Evolutionary conservation across 2,329 filamentous ascomycete genomes (phyloP).

Genomic region (Colletotrichum sp.): DNA sequence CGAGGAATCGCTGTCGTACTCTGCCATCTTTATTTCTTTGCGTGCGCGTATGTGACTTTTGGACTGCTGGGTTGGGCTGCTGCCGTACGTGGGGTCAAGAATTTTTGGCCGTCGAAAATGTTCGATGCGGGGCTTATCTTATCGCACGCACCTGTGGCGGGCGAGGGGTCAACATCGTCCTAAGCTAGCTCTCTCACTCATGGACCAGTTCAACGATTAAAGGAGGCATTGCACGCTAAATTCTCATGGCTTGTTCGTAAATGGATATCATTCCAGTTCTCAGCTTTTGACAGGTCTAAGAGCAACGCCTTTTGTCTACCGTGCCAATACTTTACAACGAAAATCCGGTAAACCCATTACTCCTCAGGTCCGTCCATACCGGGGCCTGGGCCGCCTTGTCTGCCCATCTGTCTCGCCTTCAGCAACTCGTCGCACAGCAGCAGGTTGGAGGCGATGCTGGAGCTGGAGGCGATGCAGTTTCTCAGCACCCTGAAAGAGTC

Average conservation of each 20-base stretch:
- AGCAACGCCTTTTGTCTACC: conserved; percentile 40
- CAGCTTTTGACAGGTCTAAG: conserved; percentile 22
- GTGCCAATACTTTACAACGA: conserved; percentile 46
- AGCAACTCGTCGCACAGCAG: conserved; percentile 95
- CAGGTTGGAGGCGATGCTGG: conserved; percentile 94
- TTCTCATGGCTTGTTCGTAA: not conserved
- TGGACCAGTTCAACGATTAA: not conserved
- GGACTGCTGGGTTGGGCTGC: not conserved
- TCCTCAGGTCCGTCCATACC: conserved; percentile 68
- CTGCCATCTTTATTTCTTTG: conserved; percentile 58
- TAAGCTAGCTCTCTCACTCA: not conserved
- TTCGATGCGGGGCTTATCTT: conserved; percentile 34
- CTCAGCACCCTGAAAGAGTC: conserved; percentile 95
- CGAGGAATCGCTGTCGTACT: conserved; percentile 80
- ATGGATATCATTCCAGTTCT: conserved; percentile 22
- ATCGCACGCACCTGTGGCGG: conserved; percentile 19
- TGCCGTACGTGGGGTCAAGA: conserved; percentile 39
- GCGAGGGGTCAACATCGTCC: not conserved
- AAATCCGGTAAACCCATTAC: conserved; percentile 32
- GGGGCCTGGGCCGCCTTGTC: conserved; percentile 65
- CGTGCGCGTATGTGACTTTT: not conserved
- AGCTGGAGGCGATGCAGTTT: conserved; percentile 92
- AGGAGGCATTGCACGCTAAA: not conserved
- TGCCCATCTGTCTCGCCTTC: conserved; percentile 95
- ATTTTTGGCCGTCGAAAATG: conserved; percentile 37